Evolutionary conservation across 2,329 filamentous ascomycete genomes (phyloP), one percentile per base, ranked within the genome.

Genomic region (Penicillium crustosum): DNA sequence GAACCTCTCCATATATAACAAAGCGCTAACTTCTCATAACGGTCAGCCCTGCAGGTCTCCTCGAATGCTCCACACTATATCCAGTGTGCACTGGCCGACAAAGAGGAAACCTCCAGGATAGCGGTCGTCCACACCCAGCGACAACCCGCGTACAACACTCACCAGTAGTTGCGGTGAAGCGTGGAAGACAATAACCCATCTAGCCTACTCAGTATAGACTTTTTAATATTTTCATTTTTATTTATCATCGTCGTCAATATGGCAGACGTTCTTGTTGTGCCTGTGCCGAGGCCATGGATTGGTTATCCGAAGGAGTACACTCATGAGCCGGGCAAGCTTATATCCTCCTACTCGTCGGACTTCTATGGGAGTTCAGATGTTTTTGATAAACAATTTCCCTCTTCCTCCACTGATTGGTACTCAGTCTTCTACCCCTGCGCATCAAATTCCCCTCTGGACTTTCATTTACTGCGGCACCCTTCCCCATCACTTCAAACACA

Each of bases 151-250:
- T 66, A 62, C 62, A 53, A 67, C 47, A 52, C 52, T 59, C 31
- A 39, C 43, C 47, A 53, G 29, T 39, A 66, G 35, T 65, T 66
- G 67, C 69, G 71, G 70, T 72, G 70, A 70, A 60, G 58, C 31
- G 38, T 62, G 47, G 31, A 36, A 25, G 23, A 59, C 38, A 39
- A 38, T 15, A 55, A n/a, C 31, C 9, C 23, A 8, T 36, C 43
- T 21, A 45, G 6, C 2, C 27, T 45, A 4, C 23, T 19, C 27
- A 12, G 9, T 31, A 19, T 41, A 27, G 1, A 48, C 19, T 27
- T 15, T 27, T n/a, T 43, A n/a, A 36, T 51, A 23, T 9, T 48
- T 36, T 3, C 15, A 13, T 52, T 38, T 12, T 31, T 38, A 15
- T 41, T 51, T 21, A n/a, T n/a, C n/a, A n/a, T 41, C 36, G 31